Evolutionary conservation across 164 flowering plant species (phyloP), one percentile per base, ranked within the genome.

Genomic region (Magnolia changhungtana): DNA sequence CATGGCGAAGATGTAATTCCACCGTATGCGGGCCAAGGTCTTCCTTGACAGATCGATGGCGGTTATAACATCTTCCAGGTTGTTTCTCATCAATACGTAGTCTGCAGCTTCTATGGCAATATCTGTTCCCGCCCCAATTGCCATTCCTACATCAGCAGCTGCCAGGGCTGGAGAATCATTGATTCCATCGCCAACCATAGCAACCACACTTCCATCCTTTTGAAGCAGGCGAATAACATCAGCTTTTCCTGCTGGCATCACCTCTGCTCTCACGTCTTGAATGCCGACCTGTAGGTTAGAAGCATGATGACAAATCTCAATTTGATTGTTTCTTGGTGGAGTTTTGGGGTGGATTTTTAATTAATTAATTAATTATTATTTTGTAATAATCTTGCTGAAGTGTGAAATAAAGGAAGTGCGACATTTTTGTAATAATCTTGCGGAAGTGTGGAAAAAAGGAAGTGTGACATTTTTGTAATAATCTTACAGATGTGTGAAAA

Each of bases 121-220:
- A 77, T 96, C 99, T 0, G 98, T 96, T 16, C 99, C 99, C n/a
- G 99, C 98, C 24, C 99, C 99, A 20, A 96, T 93, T 16, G 99
- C 99, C 90, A 96, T 96, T 16, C 99, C 99, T 23, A 96, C 89
- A 82, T 96, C 99, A 0, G 99, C 97, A 13, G 97, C 98, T 37
- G 98, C 99, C 58, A 96, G 87, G 65, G 99, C 99, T 13, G 98
- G 99, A 3, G 98, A 93, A 81, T 96, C 99, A 51, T 96, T 96
- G 78, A 96, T 93, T 1, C 99, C 99, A 78, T 96, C 99, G 27
- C 98, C 99, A 13, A 96, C 97, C 99, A 96, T 96, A 37, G 97
- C 99, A 50, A 96, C 99, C 37, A 81, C 79, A 69, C 84, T 89
- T 69, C 98, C 98, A 61, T 86, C 91, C 70, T 84, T 86, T 49